phyloP scores from a whole-genome alignment of 805 yeast species.

The Teunomyces barrocoloradensis region DNA sequence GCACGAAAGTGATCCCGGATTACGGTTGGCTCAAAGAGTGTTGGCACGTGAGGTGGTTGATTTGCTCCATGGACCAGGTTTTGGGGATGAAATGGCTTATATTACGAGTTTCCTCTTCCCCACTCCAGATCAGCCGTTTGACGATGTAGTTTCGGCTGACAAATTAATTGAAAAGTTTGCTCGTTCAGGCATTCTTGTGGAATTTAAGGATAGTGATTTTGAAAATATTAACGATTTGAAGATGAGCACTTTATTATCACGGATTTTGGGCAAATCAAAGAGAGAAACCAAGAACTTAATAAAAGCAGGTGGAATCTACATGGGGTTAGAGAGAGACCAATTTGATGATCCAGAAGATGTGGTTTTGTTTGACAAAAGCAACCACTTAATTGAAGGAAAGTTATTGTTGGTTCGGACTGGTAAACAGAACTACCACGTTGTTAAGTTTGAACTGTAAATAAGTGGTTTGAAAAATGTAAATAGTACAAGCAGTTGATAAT shows the following conservation, averaged over 20 bases:
- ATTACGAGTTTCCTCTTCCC: constrained; percentile 70
- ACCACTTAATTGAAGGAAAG: constrained; percentile 54
- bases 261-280: constrained; percentile 47
- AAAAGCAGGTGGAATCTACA: constrained; percentile 68
- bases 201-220: constrained; percentile 24
- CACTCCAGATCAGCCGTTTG: constrained; percentile 47
- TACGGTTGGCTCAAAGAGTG: constrained; percentile 68
- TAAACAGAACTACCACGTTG: constrained; percentile 61
- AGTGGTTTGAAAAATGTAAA: neutral
- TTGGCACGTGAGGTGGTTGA: constrained; percentile 86
- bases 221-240: constrained; percentile 31
- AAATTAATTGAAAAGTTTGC: constrained; percentile 55
- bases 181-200: constrained; percentile 53
- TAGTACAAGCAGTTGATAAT: neutral
- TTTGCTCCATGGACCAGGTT: constrained; percentile 79
- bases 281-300: constrained; percentile 62
- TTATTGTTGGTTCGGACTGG: constrained; percentile 72
- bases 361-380: constrained; percentile 44
- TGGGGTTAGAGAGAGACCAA: constrained; percentile 59
- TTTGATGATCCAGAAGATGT: constrained; percentile 47
- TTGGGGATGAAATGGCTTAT: constrained; percentile 63
- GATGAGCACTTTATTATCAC: constrained; percentile 53
- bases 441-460: constrained; percentile 32
- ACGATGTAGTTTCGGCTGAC: constrained; percentile 45
- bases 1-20: constrained; percentile 60